phyloP scores from a whole-genome alignment of 1,139 yeast species.

The Blastobotrys aristatus region DNA sequence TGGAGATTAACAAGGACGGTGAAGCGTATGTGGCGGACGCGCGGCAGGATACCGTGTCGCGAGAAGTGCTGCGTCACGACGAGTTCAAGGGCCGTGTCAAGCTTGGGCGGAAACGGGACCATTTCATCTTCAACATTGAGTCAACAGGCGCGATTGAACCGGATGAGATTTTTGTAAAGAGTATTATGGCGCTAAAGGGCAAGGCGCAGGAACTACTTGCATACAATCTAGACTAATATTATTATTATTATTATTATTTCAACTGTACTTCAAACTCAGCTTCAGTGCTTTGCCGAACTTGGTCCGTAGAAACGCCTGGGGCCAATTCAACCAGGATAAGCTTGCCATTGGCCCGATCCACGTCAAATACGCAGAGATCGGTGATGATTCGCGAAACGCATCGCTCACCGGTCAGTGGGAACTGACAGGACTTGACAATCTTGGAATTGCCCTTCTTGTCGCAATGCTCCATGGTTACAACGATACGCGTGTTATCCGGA shows the following conservation, averaged over 20 bases:
- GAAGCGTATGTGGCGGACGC: constrained; percentile 82
- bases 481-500: constrained; percentile 40
- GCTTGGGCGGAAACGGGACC: constrained; percentile 86
- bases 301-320: constrained; percentile 37
- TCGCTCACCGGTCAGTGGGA: constrained; percentile 43
- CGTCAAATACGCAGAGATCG: constrained; percentile 44
- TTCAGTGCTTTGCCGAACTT: constrained; percentile 37
- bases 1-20: constrained; percentile 64
- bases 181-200: constrained; percentile 75
- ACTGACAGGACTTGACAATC: constrained; percentile 38
- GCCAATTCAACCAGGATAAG: constrained; percentile 39
- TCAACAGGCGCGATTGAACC: constrained; percentile 97
- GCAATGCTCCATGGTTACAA: constrained; percentile 43
- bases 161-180: constrained; percentile 88
- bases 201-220: constrained; percentile 68
- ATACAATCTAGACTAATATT: constrained; percentile 14
- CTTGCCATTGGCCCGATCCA: constrained; percentile 34
- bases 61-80: constrained; percentile 91
- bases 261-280: constrained; percentile 34
- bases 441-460: constrained; percentile 43
- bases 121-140: constrained; percentile 89
- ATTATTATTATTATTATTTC: not conserved
- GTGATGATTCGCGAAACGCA: constrained; percentile 45
- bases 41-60: constrained; percentile 86
- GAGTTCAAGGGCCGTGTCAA: constrained; percentile 87